Base-by-base conservation (phyloP, 805 yeast species). In the Ascoidea rubescens region DNA sequence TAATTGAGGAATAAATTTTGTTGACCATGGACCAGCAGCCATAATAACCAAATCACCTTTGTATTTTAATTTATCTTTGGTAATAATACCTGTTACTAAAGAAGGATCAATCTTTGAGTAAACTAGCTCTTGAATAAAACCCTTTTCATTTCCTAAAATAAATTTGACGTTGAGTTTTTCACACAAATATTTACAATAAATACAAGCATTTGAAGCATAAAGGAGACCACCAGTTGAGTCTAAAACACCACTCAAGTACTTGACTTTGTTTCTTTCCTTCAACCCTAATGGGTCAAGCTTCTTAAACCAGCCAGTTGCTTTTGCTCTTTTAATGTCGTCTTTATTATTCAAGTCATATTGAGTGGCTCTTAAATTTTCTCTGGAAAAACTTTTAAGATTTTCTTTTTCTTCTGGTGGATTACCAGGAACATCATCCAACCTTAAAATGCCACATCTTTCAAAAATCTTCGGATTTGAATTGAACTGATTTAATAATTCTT, bases 51-150 rank as follows among this genome's bases (percentile, higher is more conserved):
- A 33, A 48, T 46, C 50, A 28, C 59, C 58, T 5, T 12, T 10
- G 47, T 59, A 62, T 4, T 21, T 31, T 12, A 48, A 50, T 2
- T 62, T 64, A 53, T 64, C 66, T 17, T 47, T 49, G 3, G 66
- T 62, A 12, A 50, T 51, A 33, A 63, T 59, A n/a, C 66, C 66
- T 31, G 50, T 50, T 28, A 59, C 53, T 21, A 21, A 21, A 1
- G 50, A 52, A 8, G 37, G 45, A 5, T 48, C 49, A 4, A 46
- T 16, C 17, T 10, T 45, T 16, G 21, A 45, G 14, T 47, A 17
- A 43, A 42, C 5, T 49, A 30, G 5, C 46, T 43, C 8, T 16
- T 48, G 14, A 56, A 50, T 17, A 52, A 48, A 6, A 56, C 56
- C 56, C 12, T 28, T 43, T 10, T 50, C 50, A 5, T 21, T 44